phyloP scores from a whole-genome alignment of 2,329 filamentous ascomycete genomes.

The Pseudogymnoascus sp. region DNA sequence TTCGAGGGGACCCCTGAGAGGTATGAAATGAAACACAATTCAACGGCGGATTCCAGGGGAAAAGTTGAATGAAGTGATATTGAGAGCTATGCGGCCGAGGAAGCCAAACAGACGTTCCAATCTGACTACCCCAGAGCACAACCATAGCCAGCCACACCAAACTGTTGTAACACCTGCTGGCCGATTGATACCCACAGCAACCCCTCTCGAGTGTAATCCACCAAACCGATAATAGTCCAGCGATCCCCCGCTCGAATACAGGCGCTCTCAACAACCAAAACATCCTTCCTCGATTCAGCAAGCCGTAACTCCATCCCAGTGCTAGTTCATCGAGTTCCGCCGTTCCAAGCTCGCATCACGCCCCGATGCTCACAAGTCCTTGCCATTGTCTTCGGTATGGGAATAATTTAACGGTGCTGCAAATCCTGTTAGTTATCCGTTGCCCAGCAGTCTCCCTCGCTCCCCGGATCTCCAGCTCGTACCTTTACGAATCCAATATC shows the following conservation, averaged over 20 bases:
- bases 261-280: constrained; percentile 8
- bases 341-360: constrained; percentile 9
- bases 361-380: constrained; percentile 8
- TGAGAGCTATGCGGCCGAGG: constrained; percentile 8
- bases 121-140: constrained; percentile 7
- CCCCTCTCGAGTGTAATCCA: constrained; percentile 4
- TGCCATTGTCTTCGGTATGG: constrained; percentile 7
- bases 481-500: constrained; percentile 70
- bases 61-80: constrained; percentile 9
- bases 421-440: constrained; percentile 10
- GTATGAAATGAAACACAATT: constrained; percentile 2
- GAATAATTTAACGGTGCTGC: constrained; percentile 12
- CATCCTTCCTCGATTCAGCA: constrained; percentile 10
- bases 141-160: constrained; percentile 7
- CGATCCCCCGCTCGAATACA: constrained; percentile 9
- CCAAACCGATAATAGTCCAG: constrained; percentile 5
- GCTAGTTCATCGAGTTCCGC: constrained; percentile 10
- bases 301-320: constrained; percentile 11
- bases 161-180: constrained; percentile 7
- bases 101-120: constrained; percentile 7
- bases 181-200: background rate
- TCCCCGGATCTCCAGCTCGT: constrained; percentile 16
- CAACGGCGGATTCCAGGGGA: background rate
- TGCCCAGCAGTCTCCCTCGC: background rate
- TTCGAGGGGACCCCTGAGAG: background rate